Conservation (phyloP, 345 rosid species). For the Geranium brycei region DNA sequence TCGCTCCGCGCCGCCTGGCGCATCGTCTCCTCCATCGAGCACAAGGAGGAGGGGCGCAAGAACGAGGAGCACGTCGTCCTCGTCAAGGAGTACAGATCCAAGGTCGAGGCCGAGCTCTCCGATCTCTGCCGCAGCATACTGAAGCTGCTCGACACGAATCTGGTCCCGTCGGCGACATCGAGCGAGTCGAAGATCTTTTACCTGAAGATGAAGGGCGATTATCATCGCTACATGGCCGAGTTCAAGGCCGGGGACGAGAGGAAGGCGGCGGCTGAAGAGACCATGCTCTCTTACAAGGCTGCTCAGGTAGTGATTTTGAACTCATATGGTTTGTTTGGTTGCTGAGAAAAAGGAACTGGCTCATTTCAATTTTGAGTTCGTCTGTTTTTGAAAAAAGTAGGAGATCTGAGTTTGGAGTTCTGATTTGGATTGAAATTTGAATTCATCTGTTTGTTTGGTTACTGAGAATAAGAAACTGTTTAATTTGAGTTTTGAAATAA, state of each 20-base stretch:
- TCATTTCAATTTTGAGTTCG: too few species aligned
- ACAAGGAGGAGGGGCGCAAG: conserved; percentile 71
- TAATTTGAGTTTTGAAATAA: too few species aligned
- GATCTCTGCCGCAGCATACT: conserved; percentile 68
- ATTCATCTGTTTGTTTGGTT: too few species aligned
- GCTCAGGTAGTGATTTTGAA: conserved; percentile 22
- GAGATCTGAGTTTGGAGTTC: too few species aligned
- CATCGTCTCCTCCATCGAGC: too few species aligned
- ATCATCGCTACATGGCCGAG: conserved; percentile 81
- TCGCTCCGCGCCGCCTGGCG: too few species aligned
- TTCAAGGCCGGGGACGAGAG: conserved; percentile 70
- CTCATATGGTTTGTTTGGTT: too few species aligned
- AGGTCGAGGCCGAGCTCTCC: conserved; percentile 75
- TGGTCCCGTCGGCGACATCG: conserved; percentile 52
- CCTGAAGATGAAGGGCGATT: conserved; percentile 86
- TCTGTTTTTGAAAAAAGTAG: too few species aligned
- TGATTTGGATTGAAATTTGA: too few species aligned
- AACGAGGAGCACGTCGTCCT: conserved; percentile 72
- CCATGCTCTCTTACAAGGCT: conserved; percentile 74
- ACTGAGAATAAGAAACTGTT: too few species aligned
- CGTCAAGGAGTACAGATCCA: conserved; percentile 70
- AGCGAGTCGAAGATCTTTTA: conserved; percentile 86
- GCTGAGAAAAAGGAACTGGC: too few species aligned
- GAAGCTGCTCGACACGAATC: conserved; percentile 59
- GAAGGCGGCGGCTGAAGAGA: conserved; percentile 83